Evolutionary conservation across 2,329 filamentous ascomycete genomes (phyloP).

Genomic region (Sporothrix globosa): DNA sequence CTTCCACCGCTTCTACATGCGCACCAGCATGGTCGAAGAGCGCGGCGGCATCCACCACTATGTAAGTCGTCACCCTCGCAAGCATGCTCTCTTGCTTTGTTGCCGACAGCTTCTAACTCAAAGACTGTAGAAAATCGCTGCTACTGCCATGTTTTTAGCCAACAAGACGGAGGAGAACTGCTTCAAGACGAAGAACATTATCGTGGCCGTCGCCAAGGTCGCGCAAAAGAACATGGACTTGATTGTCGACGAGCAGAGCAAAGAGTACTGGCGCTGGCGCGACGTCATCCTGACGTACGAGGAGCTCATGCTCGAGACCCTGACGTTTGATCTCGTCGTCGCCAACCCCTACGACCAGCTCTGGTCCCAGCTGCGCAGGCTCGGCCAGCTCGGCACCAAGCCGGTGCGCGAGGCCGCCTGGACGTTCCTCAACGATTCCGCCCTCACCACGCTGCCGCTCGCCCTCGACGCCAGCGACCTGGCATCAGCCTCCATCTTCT

Average conservation of each 20-base stretch:
- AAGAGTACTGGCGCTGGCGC: constrained; percentile 97
- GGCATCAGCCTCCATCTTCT: constrained; percentile 83
- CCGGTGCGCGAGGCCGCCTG: constrained; percentile 52
- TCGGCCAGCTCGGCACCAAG: constrained; percentile 36
- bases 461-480: constrained; percentile 79
- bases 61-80: constrained; percentile 54
- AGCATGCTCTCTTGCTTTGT: no score
- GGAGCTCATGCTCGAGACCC: constrained; percentile 84
- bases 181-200: constrained; percentile 91
- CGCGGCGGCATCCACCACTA: constrained; percentile 86
- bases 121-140: constrained; percentile 70
- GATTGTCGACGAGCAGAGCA: constrained; percentile 92
- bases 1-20: constrained; percentile 96
- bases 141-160: constrained; percentile 87
- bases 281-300: constrained; percentile 92
- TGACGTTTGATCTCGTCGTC: constrained; percentile 92
- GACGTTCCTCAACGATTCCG: constrained; percentile 92
- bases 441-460: constrained; percentile 80
- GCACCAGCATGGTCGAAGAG: constrained; percentile 75
- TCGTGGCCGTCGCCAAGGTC: constrained; percentile 89
- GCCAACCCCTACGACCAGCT: constrained; percentile 86
- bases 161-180: constrained; percentile 98
- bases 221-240: constrained; percentile 92
- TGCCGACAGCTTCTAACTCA: constrained; percentile 4
- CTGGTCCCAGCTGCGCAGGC: constrained; percentile 68